phyloP scores from a whole-genome alignment of 2,329 filamentous ascomycete species.

The Apiospora malaysiana region DNA sequence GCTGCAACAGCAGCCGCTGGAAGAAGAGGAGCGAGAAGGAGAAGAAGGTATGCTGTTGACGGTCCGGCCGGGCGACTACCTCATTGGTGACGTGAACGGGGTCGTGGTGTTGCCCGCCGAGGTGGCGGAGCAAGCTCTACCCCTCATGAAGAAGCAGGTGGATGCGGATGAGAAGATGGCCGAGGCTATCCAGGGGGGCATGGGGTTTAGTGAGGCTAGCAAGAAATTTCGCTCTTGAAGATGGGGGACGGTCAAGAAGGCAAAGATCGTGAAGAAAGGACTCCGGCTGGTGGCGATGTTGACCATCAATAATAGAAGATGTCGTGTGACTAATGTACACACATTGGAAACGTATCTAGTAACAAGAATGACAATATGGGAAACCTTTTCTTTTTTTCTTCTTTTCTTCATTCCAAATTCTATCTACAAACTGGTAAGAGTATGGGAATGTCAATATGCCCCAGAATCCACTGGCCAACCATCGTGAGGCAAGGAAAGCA shows the following conservation, averaged over 20 bases:
- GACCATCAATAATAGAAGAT: too few species aligned
- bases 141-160: conserved; percentile 48
- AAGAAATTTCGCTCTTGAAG: conserved; percentile 44
- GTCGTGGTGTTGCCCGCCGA: conserved; percentile 49
- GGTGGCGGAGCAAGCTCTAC: conserved; percentile 46
- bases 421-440: too few species aligned
- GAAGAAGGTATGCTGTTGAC: background rate
- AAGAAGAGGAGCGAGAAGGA: conserved; percentile 2
- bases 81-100: conserved; percentile 52
- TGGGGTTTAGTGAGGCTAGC: conserved; percentile 51
- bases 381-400: too few species aligned
- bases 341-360: too few species aligned
- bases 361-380: too few species aligned
- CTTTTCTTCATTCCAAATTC: too few species aligned
- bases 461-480: too few species aligned
- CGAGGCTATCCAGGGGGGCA: conserved; percentile 45
- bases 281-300: background rate
- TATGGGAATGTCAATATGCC: too few species aligned
- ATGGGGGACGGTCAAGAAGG: background rate
- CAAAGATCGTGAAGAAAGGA: background rate
- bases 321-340: too few species aligned
- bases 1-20: conserved; percentile 45
- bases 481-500: background rate
- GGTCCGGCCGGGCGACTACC: conserved; percentile 50
- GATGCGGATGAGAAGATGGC: conserved; percentile 51